Percentiles rank a stretch among this genome's conserved stretches.
Conservation (phyloP, 2,329 filamentous ascomycete genomes). For the Diaporthe sp. region DNA sequence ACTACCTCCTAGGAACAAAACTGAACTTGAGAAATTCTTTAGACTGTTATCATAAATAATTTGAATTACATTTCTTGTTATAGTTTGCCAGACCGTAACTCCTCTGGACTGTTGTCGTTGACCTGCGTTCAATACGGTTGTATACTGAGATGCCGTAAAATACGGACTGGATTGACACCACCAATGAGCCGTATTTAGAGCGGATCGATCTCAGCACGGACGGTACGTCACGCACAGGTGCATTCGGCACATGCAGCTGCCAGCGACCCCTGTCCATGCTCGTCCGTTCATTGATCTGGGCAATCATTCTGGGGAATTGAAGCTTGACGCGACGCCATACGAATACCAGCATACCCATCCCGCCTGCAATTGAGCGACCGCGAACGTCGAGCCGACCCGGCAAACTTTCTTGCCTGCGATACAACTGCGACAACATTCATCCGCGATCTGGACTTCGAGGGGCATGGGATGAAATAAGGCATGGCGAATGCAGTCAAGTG, state of each 20-base stretch:
- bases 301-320: conserved; percentile 8
- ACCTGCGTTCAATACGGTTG: too few species aligned
- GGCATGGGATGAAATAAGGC: conserved; percentile 17
- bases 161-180: too few species aligned
- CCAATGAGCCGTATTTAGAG: too few species aligned
- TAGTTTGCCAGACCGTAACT: too few species aligned
- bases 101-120: too few species aligned
- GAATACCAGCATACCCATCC: neutral
- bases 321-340: neutral
- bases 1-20: too few species aligned
- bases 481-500: conserved; percentile 26
- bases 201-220: neutral
- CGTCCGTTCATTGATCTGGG: neutral
- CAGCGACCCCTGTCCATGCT: conserved; percentile 23
- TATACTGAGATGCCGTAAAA: too few species aligned
- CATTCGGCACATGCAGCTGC: conserved; percentile 11
- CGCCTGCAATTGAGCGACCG: neutral
- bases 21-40: too few species aligned
- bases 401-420: neutral
- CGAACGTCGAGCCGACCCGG: neutral
- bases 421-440: neutral
- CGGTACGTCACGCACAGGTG: conserved; percentile 19
- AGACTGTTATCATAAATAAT: too few species aligned
- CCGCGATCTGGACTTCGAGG: neutral
- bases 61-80: too few species aligned